These are phyloP conservation scores for Cladorrhinum sp. DNA, from an alignment of 2,329 filamentous ascomycete genomes.

Conservation along the genomic window DNA sequence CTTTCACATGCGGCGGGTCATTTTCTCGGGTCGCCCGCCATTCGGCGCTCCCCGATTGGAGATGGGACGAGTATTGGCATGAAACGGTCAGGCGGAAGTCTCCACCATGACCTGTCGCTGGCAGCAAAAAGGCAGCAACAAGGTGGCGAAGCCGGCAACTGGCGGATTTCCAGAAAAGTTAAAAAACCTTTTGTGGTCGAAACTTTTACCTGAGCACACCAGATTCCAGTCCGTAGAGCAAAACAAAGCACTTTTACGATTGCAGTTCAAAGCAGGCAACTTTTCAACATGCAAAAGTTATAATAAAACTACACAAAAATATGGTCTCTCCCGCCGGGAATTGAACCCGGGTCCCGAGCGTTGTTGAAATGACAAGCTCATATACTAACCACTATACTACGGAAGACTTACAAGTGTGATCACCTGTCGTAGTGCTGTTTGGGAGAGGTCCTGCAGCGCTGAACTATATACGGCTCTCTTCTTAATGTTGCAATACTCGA, in stretches of 20 bases:
- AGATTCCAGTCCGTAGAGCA: too few relatives aligned
- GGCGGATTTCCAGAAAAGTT: not conserved
- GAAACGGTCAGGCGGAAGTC: not conserved
- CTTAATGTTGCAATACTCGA: too few relatives aligned
- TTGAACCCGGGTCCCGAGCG: too few relatives aligned
- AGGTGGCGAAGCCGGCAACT: not conserved
- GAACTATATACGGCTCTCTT: too few relatives aligned
- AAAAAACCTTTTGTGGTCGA: conserved; percentile 19
- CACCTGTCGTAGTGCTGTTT: conserved; percentile 20
- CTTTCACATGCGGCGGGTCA: conserved; percentile 6
- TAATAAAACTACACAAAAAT: too few relatives aligned
- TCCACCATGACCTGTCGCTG: not conserved
- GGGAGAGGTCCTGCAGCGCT: conserved; percentile 8
- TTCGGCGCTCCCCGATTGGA: conserved; percentile 18
- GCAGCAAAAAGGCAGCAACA: too few relatives aligned
- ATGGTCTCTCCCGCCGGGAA: too few relatives aligned
- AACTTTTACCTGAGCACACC: conserved; percentile 24
- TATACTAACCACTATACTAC: too few relatives aligned
- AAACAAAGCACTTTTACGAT: too few relatives aligned
- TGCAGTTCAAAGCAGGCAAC: too few relatives aligned
- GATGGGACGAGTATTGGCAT: not conserved
- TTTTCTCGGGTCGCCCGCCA: conserved; percentile 9
- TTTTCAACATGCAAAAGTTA: too few relatives aligned
- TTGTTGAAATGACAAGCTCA: too few relatives aligned
- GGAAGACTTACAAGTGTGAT: conserved; percentile 20